Evolutionary conservation across 2,329 filamentous ascomycete genomes (phyloP).

Genomic region (Aspergillus quadrilineatus): DNA sequence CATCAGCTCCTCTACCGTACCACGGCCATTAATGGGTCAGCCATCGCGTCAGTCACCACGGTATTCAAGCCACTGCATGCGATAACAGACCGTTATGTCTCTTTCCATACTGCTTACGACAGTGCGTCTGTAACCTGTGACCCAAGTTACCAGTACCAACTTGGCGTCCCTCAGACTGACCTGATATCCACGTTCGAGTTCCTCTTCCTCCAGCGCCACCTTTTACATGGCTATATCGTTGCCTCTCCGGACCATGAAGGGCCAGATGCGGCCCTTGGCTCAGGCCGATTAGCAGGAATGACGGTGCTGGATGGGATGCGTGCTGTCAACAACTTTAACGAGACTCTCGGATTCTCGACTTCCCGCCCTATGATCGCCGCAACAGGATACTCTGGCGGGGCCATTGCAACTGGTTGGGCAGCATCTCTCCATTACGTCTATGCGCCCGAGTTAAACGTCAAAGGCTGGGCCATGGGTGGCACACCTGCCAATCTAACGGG

Average conservation of each 20-base stretch:
- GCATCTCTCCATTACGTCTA: conserved; percentile 54
- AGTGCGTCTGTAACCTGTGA: conserved; percentile 27
- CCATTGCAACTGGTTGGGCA: conserved; percentile 53
- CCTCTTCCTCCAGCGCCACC: conserved; percentile 34
- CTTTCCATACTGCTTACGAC: conserved; percentile 44
- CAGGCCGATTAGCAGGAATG: conserved; percentile 46
- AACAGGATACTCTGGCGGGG: conserved; percentile 58
- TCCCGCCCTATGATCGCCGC: conserved; percentile 35
- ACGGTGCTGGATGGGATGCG: conserved; percentile 48
- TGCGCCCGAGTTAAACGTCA: conserved; percentile 53
- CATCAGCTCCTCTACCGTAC: conserved; percentile 46
- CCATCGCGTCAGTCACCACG: conserved; percentile 43
- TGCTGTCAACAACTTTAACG: conserved; percentile 34
- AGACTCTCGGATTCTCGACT: conserved; percentile 18
- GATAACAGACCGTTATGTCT: conserved; percentile 37
- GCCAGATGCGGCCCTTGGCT: conserved; percentile 45
- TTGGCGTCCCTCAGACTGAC: conserved; percentile 33
- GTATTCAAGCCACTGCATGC: conserved; percentile 36
- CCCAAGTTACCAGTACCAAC: conserved; percentile 30
- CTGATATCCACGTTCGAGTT: conserved; percentile 37
- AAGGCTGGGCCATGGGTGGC: conserved; percentile 30
- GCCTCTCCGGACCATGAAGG: conserved; percentile 51
- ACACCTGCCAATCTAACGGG: conserved; percentile 30
- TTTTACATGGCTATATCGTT: conserved; percentile 50
- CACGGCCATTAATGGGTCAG: conserved; percentile 37